A percentile compares a stretch with the other conserved stretches of the same genome.
These are phyloP conservation scores for Exophiala phaeomuriformis DNA, from an alignment of 2,329 filamentous ascomycete genomes.

Conservation along the genomic window DNA sequence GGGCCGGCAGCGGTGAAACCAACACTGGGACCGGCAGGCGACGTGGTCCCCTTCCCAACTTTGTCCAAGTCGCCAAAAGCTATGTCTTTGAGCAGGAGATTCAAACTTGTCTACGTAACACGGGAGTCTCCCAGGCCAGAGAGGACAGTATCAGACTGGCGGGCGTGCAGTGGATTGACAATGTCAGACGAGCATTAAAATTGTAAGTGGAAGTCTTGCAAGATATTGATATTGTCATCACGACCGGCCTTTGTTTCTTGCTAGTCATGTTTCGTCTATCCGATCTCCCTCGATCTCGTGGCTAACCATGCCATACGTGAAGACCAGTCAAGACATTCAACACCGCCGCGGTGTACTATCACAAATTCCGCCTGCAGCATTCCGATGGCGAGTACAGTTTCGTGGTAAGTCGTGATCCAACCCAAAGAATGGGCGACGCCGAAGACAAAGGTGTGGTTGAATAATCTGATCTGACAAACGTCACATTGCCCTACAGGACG, in stretches of 20 bases:
- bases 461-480: neutral
- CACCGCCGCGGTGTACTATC: constrained; percentile 85
- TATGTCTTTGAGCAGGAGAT: constrained; percentile 79
- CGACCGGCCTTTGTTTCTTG: no score
- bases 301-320: constrained; percentile 12
- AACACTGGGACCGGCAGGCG: neutral
- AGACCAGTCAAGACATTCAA: constrained; percentile 87
- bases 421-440: neutral
- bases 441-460: neutral
- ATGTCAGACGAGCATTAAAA: constrained; percentile 67
- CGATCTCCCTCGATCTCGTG: neutral
- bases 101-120: constrained; percentile 61
- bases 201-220: constrained; percentile 50
- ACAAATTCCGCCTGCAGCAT: constrained; percentile 83
- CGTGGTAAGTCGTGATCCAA: constrained; percentile 34
- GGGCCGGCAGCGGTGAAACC: constrained; percentile 12
- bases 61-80: constrained; percentile 59
- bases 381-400: constrained; percentile 80
- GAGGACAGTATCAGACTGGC: constrained; percentile 77
- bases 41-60: constrained; percentile 52
- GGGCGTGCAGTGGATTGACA: constrained; percentile 83
- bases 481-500: constrained; percentile 51
- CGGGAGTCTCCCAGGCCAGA: constrained; percentile 64
- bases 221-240: no score
- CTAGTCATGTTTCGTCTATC: no score